A percentile compares a stretch with the other conserved stretches of the same genome.
Conservation (phyloP, 228 moss, liverwort and hornwort genomes). For the Sphagnum magellanicum region DNA sequence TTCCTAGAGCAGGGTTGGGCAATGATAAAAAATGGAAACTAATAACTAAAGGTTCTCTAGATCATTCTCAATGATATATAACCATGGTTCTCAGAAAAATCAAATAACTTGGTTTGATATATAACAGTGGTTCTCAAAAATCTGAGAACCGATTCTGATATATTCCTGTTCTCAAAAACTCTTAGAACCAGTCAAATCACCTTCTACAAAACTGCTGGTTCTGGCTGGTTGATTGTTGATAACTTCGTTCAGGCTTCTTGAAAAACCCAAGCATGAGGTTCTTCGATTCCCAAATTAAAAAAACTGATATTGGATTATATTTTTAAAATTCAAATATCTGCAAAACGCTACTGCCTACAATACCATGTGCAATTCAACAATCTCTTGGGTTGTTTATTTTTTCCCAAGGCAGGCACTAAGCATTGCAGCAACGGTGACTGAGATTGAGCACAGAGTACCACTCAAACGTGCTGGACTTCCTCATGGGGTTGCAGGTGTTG, state of each 20-base stretch:
- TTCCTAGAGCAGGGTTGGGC: no score
- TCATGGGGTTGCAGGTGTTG: conserved; percentile 29
- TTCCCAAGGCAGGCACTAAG: conserved; percentile 15
- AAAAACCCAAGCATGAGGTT: no score
- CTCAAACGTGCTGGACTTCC: conserved; percentile 26
- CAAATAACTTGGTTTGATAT: not conserved
- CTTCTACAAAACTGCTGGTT: not conserved
- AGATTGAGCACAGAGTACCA: conserved; percentile 23
- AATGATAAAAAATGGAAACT: no score
- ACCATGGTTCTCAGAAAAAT: not conserved
- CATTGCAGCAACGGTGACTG: conserved; percentile 7
- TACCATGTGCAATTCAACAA: not conserved
- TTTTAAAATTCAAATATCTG: no score
- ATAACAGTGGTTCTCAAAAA: not conserved
- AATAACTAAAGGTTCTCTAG: not conserved
- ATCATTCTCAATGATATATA: not conserved
- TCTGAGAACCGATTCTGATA: no score
- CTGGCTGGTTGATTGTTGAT: not conserved
- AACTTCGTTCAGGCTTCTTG: not conserved
- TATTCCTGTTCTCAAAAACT: no score
- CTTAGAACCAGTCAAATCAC: no score
- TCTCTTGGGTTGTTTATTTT: not conserved
- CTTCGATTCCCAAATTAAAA: no score
- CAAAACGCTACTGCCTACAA: no score
- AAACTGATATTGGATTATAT: no score